Evolutionary conservation across 179 eudicot species (phyloP), one percentile per base, ranked within the genome.

Genomic region (Beta lomatogona): DNA sequence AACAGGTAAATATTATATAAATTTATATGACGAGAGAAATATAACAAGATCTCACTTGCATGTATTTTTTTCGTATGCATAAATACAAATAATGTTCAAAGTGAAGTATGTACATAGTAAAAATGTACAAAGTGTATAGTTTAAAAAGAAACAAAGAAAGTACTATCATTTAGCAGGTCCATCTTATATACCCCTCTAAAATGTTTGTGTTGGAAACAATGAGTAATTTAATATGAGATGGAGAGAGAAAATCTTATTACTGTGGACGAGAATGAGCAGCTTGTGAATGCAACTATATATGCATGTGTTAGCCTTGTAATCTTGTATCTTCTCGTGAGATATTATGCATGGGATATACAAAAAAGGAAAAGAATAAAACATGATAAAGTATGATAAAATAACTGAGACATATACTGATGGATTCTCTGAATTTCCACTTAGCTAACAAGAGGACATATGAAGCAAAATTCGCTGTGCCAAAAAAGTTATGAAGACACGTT

Each of bases 351-450:
- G 67, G n/a, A 67, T 68, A 67, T 58, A 44, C 60, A 65, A 9
- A 64, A 73, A 64, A 48, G 48, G 44, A 22, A 60, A 70, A 63
- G 48, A 54, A 54, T 44, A 63, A 54, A 12, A 52, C 72, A 55
- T 46, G 76, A 58, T 14, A 71, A 60, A 60, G 25, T 36, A 44
- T 41, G 53, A 76, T 60, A 12, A 77, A 77, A 77, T 61, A 63
- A 68, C 4, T 70, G 44, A 77, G 84, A 82, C 80, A 81, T 67
- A 68, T 67, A n/a, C 53, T 25, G 46, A 75, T 81, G 69, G 76
- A 59, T 68, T 69, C 69, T 59, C 14, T 31, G 12, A 82, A 81
- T 25, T 28, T 71, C 64, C 84, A 70, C 65, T 69, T 18, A 75
- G 69, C 71, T 68, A 57, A 66, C 83, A 77, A 77, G 65, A 15